Evolutionary conservation across 1,139 yeast species (phyloP).

Genomic region (Hyphopichia burtonii): DNA sequence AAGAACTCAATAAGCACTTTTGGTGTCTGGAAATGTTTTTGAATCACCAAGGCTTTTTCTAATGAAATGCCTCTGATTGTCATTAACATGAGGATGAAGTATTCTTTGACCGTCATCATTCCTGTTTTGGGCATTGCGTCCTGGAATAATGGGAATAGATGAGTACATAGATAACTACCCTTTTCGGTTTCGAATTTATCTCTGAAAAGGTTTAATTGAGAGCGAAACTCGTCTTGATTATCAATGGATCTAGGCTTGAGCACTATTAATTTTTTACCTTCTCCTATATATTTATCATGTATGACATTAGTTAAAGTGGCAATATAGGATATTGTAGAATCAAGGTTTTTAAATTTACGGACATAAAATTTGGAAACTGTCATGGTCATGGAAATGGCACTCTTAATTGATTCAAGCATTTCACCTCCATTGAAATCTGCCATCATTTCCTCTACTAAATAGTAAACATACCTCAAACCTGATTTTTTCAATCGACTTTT

Average conservation of each 20-base stretch:
- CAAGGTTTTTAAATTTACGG: conserved; percentile 67
- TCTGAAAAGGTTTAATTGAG: conserved; percentile 40
- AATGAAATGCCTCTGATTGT: conserved; percentile 76
- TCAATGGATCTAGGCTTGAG: conserved; percentile 50
- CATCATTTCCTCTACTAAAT: conserved; percentile 70
- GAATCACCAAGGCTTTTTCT: conserved; percentile 82
- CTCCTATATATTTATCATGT: conserved; percentile 27
- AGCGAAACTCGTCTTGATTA: conserved; percentile 52
- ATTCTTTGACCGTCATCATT: conserved; percentile 70
- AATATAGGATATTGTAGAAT: conserved; percentile 71
- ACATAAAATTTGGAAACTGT: conserved; percentile 67
- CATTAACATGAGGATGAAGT: conserved; percentile 76
- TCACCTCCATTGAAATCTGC: conserved; percentile 30
- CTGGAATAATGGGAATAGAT: conserved; percentile 64
- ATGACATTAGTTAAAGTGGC: conserved; percentile 56
- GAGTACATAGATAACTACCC: conserved; percentile 51
- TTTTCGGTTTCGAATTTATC: conserved; percentile 34
- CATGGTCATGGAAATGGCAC: conserved; percentile 73
- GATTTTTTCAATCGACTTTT: conserved; percentile 71
- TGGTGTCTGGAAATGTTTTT: conserved; percentile 66
- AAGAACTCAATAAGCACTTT: conserved; percentile 41
- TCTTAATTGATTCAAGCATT: conserved; percentile 66
- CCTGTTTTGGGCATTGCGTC: conserved; percentile 69
- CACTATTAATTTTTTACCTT: conserved; percentile 38
- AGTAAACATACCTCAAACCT: conserved; percentile 66